Evolutionary conservation across 441 rosid genomes (phyloP).

Genomic region (Syzygium syzygioides): DNA sequence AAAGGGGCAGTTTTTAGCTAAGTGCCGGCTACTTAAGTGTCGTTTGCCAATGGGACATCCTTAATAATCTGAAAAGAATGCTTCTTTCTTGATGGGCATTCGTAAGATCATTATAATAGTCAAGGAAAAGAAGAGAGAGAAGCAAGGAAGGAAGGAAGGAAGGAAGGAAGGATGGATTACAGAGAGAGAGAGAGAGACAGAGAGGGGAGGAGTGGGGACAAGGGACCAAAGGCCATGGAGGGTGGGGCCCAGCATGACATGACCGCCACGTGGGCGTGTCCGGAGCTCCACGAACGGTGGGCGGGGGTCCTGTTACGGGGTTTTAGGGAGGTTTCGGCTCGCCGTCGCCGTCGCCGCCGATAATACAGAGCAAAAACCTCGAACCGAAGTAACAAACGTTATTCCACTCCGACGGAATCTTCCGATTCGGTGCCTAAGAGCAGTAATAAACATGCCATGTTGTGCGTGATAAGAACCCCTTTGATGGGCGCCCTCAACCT

Average conservation of each 20-base stretch:
- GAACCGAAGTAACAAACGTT: not conserved
- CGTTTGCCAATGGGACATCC: not conserved
- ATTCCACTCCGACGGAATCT: not conserved
- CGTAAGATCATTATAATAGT: not conserved
- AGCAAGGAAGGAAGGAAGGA: not conserved
- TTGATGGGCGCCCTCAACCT: not conserved
- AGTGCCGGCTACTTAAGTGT: not conserved
- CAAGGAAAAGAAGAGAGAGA: not conserved
- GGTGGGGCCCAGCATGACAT: constrained; percentile 37
- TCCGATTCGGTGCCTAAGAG: not conserved
- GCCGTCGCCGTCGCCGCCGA: not conserved
- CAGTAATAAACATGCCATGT: not conserved
- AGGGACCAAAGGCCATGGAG: constrained; percentile 23
- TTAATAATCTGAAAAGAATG: not conserved
- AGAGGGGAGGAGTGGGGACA: not conserved
- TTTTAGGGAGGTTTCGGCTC: not conserved
- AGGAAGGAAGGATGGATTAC: not conserved
- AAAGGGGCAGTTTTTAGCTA: no score
- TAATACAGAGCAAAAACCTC: not conserved
- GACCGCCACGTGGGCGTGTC: constrained; percentile 68
- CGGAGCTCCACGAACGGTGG: not conserved
- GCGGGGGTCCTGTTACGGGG: not conserved
- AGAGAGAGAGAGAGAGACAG: not conserved
- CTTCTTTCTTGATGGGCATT: not conserved
- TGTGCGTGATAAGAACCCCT: not conserved